Evolutionary conservation across 2,329 filamentous ascomycete genomes (phyloP).

Genomic region (Apiospora kogelbergensis): DNA sequence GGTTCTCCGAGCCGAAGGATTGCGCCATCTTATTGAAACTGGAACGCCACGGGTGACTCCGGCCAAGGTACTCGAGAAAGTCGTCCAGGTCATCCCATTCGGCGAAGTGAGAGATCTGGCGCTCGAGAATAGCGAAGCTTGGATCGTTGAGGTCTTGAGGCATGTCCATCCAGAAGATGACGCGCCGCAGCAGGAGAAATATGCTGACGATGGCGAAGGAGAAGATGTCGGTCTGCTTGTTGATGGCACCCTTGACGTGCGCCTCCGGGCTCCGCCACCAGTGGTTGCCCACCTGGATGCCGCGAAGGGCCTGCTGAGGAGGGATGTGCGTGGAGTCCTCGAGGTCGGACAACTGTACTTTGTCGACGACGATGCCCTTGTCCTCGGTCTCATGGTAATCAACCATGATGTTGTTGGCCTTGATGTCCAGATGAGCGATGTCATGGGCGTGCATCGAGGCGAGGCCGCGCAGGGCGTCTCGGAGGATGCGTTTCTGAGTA

Average conservation of each 20-base stretch:
- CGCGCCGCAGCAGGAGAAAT: slow-evolving; percentile 40
- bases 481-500: slow-evolving; percentile 41
- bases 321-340: slow-evolving; percentile 40
- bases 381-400: slow-evolving; percentile 35
- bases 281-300: slow-evolving; percentile 40
- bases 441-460: slow-evolving; percentile 36
- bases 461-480: slow-evolving; percentile 40
- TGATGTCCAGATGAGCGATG: slow-evolving; percentile 42
- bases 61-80: slow-evolving; percentile 41
- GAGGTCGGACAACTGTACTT: slow-evolving; percentile 40
- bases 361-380: slow-evolving; percentile 32
- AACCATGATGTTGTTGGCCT: slow-evolving; percentile 44
- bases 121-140: slow-evolving; percentile 41
- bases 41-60: slow-evolving; percentile 37
- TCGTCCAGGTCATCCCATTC: slow-evolving; percentile 40
- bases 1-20: slow-evolving; percentile 41
- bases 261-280: slow-evolving; percentile 47
- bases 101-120: slow-evolving; percentile 48
- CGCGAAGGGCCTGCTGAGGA: slow-evolving; percentile 34
- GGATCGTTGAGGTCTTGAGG: slow-evolving; percentile 32
- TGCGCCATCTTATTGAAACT: slow-evolving; percentile 37
- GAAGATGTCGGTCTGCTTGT: slow-evolving; percentile 43
- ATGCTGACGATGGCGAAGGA: slow-evolving; percentile 46
- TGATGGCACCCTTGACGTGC: slow-evolving; percentile 37
- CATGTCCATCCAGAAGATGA: slow-evolving; percentile 39